These are phyloP conservation scores for Oryza coarctata DNA, from an alignment of 176 grass and related monocot species.

Conservation along the genomic window DNA sequence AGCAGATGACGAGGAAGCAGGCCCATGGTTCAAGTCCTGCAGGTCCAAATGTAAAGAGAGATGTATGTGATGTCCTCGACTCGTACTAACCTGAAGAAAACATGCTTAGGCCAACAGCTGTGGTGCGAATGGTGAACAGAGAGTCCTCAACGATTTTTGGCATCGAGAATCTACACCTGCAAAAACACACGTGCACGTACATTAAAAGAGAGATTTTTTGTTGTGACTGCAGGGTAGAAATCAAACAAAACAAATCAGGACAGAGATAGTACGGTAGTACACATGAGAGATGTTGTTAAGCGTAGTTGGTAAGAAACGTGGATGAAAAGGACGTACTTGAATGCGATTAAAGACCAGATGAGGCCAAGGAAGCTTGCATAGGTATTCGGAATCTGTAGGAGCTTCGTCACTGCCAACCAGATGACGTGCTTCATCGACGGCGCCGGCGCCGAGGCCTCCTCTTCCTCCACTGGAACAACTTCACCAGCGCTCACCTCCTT, in stretches of 20 bases:
- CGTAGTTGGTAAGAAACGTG: neutral
- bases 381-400: constrained; percentile 70
- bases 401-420: constrained; percentile 64
- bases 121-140: constrained; percentile 52
- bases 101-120: constrained; percentile 85
- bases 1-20: neutral
- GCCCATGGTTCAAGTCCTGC: too few species aligned
- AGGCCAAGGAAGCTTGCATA: constrained; percentile 80
- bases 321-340: constrained; percentile 52
- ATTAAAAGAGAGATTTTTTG: neutral
- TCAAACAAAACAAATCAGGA: neutral
- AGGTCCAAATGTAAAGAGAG: neutral
- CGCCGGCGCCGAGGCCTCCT: neutral
- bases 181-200: neutral
- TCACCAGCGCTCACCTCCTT: neutral
- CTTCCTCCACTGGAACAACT: neutral
- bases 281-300: neutral
- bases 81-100: constrained; percentile 60
- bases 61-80: too few species aligned
- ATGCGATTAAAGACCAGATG: constrained; percentile 72
- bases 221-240: neutral
- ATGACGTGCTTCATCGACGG: constrained; percentile 40
- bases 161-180: constrained; percentile 64
- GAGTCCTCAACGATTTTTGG: constrained; percentile 66
- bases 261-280: neutral